These are phyloP conservation scores for Rusavskia elegans DNA, from an alignment of 495 filamentous ascomycete species.

Conservation along the genomic window DNA sequence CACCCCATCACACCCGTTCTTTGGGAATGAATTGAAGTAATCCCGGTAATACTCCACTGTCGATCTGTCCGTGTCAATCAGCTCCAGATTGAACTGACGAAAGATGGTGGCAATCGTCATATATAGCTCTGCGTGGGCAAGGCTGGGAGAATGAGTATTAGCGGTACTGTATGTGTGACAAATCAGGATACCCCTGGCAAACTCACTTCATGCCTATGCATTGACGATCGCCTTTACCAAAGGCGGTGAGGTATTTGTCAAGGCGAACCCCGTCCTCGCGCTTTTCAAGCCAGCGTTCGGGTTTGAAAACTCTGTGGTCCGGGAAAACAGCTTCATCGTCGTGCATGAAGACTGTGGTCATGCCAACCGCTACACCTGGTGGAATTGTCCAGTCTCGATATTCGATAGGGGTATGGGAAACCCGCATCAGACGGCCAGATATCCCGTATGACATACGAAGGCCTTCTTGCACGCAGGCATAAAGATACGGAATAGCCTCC, in stretches of 20 bases:
- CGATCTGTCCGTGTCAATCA: slow-evolving; percentile 22
- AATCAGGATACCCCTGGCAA: not conserved
- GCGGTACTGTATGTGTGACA: not conserved
- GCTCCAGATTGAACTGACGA: slow-evolving; percentile 22
- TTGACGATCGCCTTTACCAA: slow-evolving; percentile 29
- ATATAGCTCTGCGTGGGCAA: slow-evolving; percentile 32
- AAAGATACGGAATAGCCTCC: slow-evolving; percentile 22
- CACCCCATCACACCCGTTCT: not conserved
- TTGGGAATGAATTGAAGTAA: not conserved
- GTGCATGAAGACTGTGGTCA: slow-evolving; percentile 26
- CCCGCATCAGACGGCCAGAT: slow-evolving; percentile 11
- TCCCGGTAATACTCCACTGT: slow-evolving; percentile 2
- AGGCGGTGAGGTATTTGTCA: slow-evolving; percentile 30
- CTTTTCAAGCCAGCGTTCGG: slow-evolving; percentile 27
- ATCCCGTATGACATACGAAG: slow-evolving; percentile 18
- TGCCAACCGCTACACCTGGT: slow-evolving; percentile 25
- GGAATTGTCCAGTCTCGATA: slow-evolving; percentile 26
- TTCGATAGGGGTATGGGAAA: not conserved
- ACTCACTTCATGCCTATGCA: slow-evolving; percentile 33
- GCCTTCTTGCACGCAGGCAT: slow-evolving; percentile 21
- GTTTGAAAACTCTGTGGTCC: slow-evolving; percentile 22
- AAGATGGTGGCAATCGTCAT: slow-evolving; percentile 27
- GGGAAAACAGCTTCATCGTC: slow-evolving; percentile 26
- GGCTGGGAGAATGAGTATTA: not conserved
- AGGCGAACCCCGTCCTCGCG: slow-evolving; percentile 16